Evolutionary conservation across 768 basidiomycete genomes (phyloP), one percentile per base, ranked within the genome.

Genomic region (Trametes elegans): DNA sequence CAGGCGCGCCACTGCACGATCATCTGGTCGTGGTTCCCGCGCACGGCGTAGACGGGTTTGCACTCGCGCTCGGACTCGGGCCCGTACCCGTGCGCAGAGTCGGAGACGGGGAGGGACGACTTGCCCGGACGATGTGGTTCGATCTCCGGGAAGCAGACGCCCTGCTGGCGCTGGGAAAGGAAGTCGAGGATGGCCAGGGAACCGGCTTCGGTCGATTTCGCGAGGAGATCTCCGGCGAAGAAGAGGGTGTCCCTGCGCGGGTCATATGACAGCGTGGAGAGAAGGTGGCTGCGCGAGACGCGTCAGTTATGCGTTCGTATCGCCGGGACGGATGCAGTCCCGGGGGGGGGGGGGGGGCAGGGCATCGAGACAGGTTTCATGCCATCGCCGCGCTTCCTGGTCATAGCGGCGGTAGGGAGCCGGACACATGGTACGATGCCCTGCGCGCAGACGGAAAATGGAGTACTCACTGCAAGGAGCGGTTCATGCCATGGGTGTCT

Each of bases 21-120:
- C 58, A 79, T 79, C 70, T 98, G 93, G 72, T 98, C 95, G 66
- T 98, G 92, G 68, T 98, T 98, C 0, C 96, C 95, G 27, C 95
- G 83, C 3, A 97, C 92, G 14, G 93, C 93, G 21, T 79, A 79
- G 38, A 92, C 75, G 52, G 36, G 46, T 34, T 62, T 57, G 57
- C 57, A 59, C 10, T 35, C 29, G 14, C n/a, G n/a, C n/a, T n/a
- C n/a, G n/a, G n/a, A n/a, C n/a, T n/a, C n/a, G n/a, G n/a, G n/a
- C n/a, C n/a, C n/a, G 40, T 14, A 7, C n/a, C 39, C 40, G 48
- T 46, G 21, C 47, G 46, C 40, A n/a, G n/a, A n/a, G n/a, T n/a
- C n/a, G n/a, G 44, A 18, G 19, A 10, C 31, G 31, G 47, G 29
- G 42, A 10, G 42, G 27, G 27, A 28, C n/a, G 42, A 42, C 23